phyloP scores from a whole-genome alignment of 441 rosid species.

The Kokia cookei region DNA sequence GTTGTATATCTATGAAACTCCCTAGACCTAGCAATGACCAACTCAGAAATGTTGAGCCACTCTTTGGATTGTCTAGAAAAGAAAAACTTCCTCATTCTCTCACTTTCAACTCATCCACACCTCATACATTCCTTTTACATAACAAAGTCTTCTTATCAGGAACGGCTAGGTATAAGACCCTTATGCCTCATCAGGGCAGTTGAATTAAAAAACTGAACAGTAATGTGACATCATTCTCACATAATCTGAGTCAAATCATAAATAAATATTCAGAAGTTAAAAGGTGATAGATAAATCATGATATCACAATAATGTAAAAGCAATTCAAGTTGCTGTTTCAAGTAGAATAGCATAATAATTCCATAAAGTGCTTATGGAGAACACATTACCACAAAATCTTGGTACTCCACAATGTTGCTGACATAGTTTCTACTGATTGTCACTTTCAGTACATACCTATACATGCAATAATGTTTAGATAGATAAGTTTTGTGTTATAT shows the following conservation, averaged over 20 bases:
- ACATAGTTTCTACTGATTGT: conserved; percentile 17
- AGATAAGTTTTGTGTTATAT: background rate
- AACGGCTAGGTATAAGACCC: background rate
- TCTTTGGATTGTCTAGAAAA: background rate
- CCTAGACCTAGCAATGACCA: background rate
- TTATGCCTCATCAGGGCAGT: background rate
- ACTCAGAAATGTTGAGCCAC: background rate
- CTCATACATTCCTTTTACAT: background rate
- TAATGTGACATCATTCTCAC: background rate
- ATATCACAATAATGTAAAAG: background rate
- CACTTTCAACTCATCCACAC: background rate
- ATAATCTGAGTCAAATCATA: background rate
- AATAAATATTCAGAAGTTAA: background rate
- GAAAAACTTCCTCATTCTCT: conserved; percentile 1
- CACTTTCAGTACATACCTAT: conserved; percentile 16
- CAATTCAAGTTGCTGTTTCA: background rate
- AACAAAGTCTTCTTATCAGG: background rate
- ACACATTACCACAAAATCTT: conserved; percentile 13
- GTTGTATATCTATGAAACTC: background rate
- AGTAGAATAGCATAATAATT: background rate
- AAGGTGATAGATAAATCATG: background rate
- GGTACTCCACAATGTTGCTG: conserved; percentile 20
- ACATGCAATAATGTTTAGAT: background rate
- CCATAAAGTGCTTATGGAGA: background rate
- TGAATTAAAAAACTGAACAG: background rate